These are phyloP conservation scores for Phyllosticta capitalensis DNA, from an alignment of 2,329 filamentous ascomycete species.

Conservation along the genomic window DNA sequence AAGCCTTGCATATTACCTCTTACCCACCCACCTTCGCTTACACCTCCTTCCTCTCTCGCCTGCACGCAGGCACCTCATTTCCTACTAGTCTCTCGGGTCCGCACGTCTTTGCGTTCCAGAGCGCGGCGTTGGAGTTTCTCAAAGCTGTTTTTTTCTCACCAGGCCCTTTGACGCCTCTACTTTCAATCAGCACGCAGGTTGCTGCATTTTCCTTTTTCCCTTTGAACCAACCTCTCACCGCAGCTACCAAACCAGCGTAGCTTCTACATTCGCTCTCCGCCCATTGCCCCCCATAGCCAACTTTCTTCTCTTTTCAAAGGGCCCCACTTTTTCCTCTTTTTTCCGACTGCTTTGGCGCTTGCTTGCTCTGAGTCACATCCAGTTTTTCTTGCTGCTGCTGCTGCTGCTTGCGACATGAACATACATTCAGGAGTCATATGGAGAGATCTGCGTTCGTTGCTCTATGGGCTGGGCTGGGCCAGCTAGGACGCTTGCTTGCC, in stretches of 20 bases:
- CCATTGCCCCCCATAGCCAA: background rate
- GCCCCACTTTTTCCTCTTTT: background rate
- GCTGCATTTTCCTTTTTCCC: background rate
- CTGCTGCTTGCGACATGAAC: background rate
- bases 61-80: background rate
- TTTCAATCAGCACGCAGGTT: background rate
- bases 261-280: slow-evolving; percentile 7
- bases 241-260: background rate
- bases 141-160: background rate
- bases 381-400: no score
- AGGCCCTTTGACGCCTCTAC: slow-evolving; percentile 5
- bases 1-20: background rate
- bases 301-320: background rate
- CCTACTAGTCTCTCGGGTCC: background rate
- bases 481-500: no score
- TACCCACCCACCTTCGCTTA: background rate
- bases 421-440: background rate
- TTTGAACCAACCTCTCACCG: background rate
- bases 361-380: background rate
- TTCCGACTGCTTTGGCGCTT: background rate
- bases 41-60: background rate
- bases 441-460: background rate
- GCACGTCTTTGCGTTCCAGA: slow-evolving; percentile 2
- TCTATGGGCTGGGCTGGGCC: no score
- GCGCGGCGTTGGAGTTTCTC: slow-evolving; percentile 7